Evolutionary conservation across 371 early-diverging fungal genomes (phyloP).

Genomic region (Cokeromyces recurvatus): DNA sequence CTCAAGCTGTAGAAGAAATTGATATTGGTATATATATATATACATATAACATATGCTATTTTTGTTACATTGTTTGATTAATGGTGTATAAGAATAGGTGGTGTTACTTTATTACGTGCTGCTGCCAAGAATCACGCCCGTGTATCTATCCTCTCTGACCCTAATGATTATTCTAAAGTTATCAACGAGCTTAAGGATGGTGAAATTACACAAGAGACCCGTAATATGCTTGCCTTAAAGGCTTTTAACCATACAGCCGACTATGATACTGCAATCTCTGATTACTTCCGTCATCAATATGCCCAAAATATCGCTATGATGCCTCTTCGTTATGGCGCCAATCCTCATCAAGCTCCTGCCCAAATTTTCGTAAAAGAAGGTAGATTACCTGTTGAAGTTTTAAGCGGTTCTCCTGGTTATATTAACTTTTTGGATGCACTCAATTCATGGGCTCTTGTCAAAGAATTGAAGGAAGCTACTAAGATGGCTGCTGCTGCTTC

Average conservation of each 20-base stretch:
- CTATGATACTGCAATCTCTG: conserved; percentile 92
- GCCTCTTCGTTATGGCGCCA: conserved; percentile 93
- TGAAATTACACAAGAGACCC: conserved; percentile 47
- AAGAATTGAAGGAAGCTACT: conserved; percentile 68
- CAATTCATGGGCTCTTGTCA: conserved; percentile 96
- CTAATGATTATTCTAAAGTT: conserved; percentile 81
- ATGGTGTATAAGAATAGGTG: conserved; percentile 50
- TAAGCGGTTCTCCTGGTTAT: conserved; percentile 95
- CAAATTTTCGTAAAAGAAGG: conserved; percentile 83
- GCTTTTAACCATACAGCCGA: conserved; percentile 95
- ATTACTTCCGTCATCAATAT: conserved; percentile 92
- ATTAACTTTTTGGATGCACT: conserved; percentile 96
- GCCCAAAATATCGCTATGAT: conserved; percentile 66
- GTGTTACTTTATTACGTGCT: conserved; percentile 95
- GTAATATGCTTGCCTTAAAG: conserved; percentile 69
- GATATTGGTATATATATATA: conserved; percentile 78
- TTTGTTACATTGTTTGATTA: background rate
- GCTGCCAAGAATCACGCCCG: conserved; percentile 98
- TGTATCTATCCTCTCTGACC: conserved; percentile 90
- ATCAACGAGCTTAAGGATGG: conserved; percentile 65
- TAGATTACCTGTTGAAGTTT: conserved; percentile 85
- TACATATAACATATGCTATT: background rate
- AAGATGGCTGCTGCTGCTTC: conserved; percentile 85
- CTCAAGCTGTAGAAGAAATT: conserved; percentile 95
- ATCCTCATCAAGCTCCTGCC: conserved; percentile 97